These are phyloP conservation scores for Neurospora tetraspora DNA, from an alignment of 495 filamentous ascomycete genomes.

Conservation along the genomic window DNA sequence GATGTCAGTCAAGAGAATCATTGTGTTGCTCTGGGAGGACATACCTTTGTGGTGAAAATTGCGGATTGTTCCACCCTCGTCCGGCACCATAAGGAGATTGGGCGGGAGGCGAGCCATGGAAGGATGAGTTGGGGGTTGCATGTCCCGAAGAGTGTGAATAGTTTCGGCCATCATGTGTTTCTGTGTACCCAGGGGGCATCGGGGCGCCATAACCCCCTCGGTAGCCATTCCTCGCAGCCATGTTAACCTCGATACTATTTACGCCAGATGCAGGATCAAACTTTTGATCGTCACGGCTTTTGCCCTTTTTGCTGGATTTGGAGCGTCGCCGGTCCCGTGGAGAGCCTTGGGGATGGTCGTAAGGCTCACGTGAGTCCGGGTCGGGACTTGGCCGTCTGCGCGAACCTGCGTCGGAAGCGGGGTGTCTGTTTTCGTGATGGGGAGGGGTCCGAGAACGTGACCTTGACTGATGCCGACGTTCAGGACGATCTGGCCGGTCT, in stretches of 20 bases:
- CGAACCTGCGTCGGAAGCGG: constrained; percentile 25
- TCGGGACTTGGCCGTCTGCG: constrained; percentile 23
- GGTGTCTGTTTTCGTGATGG: constrained; percentile 21
- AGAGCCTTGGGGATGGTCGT: constrained; percentile 19
- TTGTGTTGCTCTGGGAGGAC: constrained; percentile 12
- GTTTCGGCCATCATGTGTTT: constrained; percentile 29
- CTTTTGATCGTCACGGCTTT: constrained; percentile 24
- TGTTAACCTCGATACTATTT: constrained; percentile 38
- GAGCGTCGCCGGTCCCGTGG: constrained; percentile 28
- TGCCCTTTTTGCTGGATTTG: constrained; percentile 24
- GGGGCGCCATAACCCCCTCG: constrained; percentile 29
- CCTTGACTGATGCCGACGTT: constrained; percentile 25
- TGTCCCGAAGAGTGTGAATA: constrained; percentile 51
- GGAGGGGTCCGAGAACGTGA: constrained; percentile 22
- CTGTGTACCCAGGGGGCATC: constrained; percentile 21
- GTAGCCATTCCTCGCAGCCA: constrained; percentile 30
- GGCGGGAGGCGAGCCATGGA: constrained; percentile 55
- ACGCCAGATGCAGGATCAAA: constrained; percentile 33
- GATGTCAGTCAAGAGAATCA: constrained; percentile 11
- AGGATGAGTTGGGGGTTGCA: constrained; percentile 48
- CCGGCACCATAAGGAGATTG: constrained; percentile 56
- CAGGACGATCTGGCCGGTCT: constrained; percentile 18
- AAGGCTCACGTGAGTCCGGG: constrained; percentile 19
- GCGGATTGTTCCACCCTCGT: constrained; percentile 47
- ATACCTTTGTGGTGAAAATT: constrained; percentile 53